Evolutionary conservation across 1,284 basidiomycete species (phyloP).

Genomic region (Trametes pubescens): DNA sequence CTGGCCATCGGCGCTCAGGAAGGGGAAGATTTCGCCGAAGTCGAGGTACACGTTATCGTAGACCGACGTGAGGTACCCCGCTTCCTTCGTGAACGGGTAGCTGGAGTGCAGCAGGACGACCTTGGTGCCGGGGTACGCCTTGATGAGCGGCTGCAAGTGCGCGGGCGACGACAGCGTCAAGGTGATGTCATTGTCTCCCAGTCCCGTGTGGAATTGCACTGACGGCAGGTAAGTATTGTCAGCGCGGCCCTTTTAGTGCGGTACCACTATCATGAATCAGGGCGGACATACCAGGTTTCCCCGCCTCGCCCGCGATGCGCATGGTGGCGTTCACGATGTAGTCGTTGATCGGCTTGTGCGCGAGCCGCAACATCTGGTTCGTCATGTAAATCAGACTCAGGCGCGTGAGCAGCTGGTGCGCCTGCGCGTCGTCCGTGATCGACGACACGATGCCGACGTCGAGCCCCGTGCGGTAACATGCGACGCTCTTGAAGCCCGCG

Average conservation of each 20-base stretch:
- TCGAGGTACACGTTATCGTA: conserved; percentile 80
- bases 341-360: conserved; percentile 71
- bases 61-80: conserved; percentile 73
- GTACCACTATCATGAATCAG: too few relatives aligned
- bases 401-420: conserved; percentile 30
- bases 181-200: conserved; percentile 78
- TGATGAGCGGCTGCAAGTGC: conserved; percentile 71
- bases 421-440: conserved; percentile 15
- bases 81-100: conserved; percentile 79
- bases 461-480: conserved; percentile 78
- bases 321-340: conserved; percentile 65
- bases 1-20: conserved; percentile 70
- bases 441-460: conserved; percentile 48
- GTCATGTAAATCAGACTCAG: conserved; percentile 35
- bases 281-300: conserved; percentile 61
- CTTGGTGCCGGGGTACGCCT: conserved; percentile 61
- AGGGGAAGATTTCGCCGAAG: conserved; percentile 81
- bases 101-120: conserved; percentile 77
- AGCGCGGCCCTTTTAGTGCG: too few relatives aligned
- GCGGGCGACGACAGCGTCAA: conserved; percentile 67
- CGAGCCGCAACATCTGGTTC: conserved; percentile 54
- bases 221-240: too few relatives aligned
- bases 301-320: conserved; percentile 55
- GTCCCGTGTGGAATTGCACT: conserved; percentile 86
- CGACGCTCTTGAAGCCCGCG: conserved; percentile 78